Conservation (phyloP, 176 grass and related monocot species). For the Tillandsia fasciculata region DNA sequence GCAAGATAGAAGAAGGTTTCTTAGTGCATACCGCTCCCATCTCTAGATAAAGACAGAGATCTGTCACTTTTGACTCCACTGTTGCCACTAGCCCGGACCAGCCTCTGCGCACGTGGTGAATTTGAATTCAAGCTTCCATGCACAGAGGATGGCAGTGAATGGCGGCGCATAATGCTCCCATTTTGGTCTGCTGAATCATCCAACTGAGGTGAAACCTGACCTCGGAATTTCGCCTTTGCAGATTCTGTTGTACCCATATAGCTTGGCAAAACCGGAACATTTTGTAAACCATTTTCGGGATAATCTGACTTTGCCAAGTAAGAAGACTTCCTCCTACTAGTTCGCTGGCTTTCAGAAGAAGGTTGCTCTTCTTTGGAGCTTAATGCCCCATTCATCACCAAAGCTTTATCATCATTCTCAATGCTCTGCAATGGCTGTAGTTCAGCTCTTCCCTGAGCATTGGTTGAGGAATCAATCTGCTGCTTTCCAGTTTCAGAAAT, state of each 20-base stretch:
- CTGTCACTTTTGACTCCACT: constrained; percentile 50
- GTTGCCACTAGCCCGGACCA: constrained; percentile 42
- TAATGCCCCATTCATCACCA: neutral
- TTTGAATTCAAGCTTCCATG: constrained; percentile 63
- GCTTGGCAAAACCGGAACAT: constrained; percentile 25
- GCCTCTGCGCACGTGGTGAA: constrained; percentile 50
- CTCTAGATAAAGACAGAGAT: constrained; percentile 66
- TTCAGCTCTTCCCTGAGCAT: neutral
- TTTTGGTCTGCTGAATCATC: constrained; percentile 56
- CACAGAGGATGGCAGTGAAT: constrained; percentile 66
- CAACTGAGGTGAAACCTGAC: constrained; percentile 49
- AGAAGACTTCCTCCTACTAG: constrained; percentile 1
- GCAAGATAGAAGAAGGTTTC: neutral
- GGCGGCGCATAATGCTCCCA: constrained; percentile 33
- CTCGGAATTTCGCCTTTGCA: constrained; percentile 65
- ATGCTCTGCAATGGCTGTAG: no score
- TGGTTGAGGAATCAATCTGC: neutral
- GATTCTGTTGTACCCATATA: constrained; percentile 87
- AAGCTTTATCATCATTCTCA: neutral
- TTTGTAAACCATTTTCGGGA: neutral
- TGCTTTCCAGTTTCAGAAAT: neutral
- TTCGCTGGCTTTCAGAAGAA: neutral
- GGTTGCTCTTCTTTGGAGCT: neutral
- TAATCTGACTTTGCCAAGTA: constrained; percentile 1
- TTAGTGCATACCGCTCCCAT: constrained; percentile 40